Base-by-base conservation (phyloP, 768 basidiomycete species). In the Boletus barrowsii region DNA sequence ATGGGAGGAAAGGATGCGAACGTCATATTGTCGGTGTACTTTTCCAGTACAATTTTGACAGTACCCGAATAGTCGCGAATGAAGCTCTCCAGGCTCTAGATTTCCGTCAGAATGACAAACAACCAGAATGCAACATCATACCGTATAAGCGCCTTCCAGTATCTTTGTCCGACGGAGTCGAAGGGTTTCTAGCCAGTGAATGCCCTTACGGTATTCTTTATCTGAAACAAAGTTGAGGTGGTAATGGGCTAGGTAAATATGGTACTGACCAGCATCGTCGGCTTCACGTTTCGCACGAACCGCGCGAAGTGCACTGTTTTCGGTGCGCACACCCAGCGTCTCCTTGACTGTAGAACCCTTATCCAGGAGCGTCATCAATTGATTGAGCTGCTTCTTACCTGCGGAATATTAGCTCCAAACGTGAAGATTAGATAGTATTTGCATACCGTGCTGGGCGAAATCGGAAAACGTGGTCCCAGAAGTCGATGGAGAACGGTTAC, bases 181-280 rank as follows among this genome's bases (percentile, higher is more conserved):
- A 36, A 96, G 76, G 0, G 93, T 94, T 74, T 97, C 93, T n/a
- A 93, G 73, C 87, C 91, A 90, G 69, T 96, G 87, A 22, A 97
- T 86, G 33, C 84, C 92, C 60, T 87, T 89, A 26, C 93, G 78
- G 64, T 97, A 97, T 55, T 95, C 93, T 68, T 87, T 90, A 68
- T 97, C 93, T 90, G 62, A 42, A 53, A 39, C 2, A 9, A 32
- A 41, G 47, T 42, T 61, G 42, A 60, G 33, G 48, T 36, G 32
- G 22, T 13, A n/a, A 47, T 15, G 9, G 49, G 49, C 24, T 9
- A 33, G 11, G 5, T 15, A 45, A 17, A 40, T n/a, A 46, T 3
- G 30, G 20, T 17, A 67, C 78, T 57, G 54, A 88, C 92, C 90
- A 54, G 93, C 93, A 68, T 96, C 93, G 35, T 96, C 93, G 5